Evolutionary conservation across 768 basidiomycete species (phyloP).

Genomic region (Pilatotrama ljubarskyi): DNA sequence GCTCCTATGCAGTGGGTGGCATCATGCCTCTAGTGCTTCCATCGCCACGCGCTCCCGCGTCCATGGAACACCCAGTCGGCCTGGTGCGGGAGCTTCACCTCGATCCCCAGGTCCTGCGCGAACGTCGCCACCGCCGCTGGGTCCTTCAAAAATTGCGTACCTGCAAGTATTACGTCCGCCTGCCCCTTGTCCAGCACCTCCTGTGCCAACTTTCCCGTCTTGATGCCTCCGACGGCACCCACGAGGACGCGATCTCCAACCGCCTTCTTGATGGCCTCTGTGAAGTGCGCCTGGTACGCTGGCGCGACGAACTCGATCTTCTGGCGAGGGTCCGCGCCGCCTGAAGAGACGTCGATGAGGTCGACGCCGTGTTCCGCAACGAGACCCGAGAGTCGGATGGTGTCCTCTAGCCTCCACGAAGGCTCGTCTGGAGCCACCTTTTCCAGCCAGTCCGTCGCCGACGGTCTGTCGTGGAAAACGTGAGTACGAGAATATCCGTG

Average conservation of each 20-base stretch:
- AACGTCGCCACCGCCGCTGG: conserved; percentile 46
- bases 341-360: conserved; percentile 71
- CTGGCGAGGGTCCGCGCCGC: conserved; percentile 55
- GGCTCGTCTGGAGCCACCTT: conserved; percentile 55
- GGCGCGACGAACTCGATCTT: conserved; percentile 33
- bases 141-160: conserved; percentile 51
- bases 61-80: conserved; percentile 53
- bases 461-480: conserved; percentile 42
- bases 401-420: conserved; percentile 72
- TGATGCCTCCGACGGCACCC: conserved; percentile 59
- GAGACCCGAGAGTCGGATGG: conserved; percentile 54
- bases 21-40: neutral
- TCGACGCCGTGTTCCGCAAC: conserved; percentile 71
- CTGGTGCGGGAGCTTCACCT: conserved; percentile 47
- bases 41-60: neutral
- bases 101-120: conserved; percentile 53
- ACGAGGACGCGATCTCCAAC: conserved; percentile 46
- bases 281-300: conserved; percentile 19
- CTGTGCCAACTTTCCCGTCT: conserved; percentile 54
- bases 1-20: no score
- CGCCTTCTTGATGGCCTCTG: conserved; percentile 43
- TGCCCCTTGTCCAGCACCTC: conserved; percentile 54
- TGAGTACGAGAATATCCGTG: neutral
- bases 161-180: conserved; percentile 48
- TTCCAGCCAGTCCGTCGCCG: conserved; percentile 75